Evolutionary conservation across 1,284 basidiomycete genomes (phyloP).

Genomic region (Puccinia hordei): DNA sequence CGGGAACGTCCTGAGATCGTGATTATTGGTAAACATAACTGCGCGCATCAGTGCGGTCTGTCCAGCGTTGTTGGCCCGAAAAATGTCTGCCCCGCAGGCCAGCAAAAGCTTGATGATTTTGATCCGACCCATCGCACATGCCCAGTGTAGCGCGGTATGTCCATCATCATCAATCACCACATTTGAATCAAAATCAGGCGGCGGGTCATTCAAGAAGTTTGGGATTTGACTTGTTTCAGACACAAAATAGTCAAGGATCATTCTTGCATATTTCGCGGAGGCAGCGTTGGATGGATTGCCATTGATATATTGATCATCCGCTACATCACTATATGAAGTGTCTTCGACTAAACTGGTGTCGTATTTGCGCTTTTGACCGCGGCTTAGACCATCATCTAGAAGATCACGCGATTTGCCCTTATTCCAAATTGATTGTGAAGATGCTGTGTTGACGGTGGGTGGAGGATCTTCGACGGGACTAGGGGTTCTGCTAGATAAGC

Average conservation of each 20-base stretch:
- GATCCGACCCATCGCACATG: slow-evolving; percentile 97
- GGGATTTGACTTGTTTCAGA: slow-evolving; percentile 95
- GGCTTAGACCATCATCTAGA: slow-evolving; percentile 46
- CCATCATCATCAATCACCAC: slow-evolving; percentile 98
- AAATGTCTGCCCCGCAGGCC: slow-evolving; percentile 92
- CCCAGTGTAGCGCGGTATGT: slow-evolving; percentile 97
- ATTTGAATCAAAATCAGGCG: slow-evolving; percentile 90
- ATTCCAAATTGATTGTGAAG: slow-evolving; percentile 51
- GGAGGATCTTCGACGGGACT: slow-evolving; percentile 58
- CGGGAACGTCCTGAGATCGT: slow-evolving; percentile 97
- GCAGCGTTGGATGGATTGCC: slow-evolving; percentile 58
- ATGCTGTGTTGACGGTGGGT: slow-evolving; percentile 57
- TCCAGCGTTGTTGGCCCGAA: slow-evolving; percentile 93
- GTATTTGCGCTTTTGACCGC: slow-evolving; percentile 54
- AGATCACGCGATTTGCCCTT: slow-evolving; percentile 51
- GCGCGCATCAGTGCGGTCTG: slow-evolving; percentile 98
- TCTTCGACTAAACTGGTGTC: slow-evolving; percentile 53
- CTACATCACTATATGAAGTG: slow-evolving; percentile 54
- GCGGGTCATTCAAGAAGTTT: slow-evolving; percentile 81
- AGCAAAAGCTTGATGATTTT: slow-evolving; percentile 93
- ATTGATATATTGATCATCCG: slow-evolving; percentile 58
- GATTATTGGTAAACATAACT: slow-evolving; percentile 99
- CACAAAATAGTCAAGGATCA: slow-evolving; percentile 98
- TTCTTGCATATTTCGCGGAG: slow-evolving; percentile 75
- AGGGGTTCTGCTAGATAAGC: slow-evolving; percentile 56